Percentiles rank a stretch among this genome's conserved stretches.
Conservation (phyloP, 441 rosid genomes). For the Flueggea neowawraea region DNA sequence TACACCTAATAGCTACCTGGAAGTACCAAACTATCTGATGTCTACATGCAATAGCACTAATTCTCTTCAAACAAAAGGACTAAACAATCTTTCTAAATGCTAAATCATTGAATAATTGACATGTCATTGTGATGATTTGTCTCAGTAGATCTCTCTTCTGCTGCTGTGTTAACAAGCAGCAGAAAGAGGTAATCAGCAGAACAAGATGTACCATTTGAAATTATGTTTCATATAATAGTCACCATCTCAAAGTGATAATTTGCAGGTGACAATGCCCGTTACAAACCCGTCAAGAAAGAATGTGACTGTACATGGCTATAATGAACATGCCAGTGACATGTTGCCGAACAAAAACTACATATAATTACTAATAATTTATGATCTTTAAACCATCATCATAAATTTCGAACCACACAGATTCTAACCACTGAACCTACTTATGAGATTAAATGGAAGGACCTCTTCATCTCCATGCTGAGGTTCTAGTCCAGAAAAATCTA, state of each 20-base stretch:
- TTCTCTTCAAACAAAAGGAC: too few relatives aligned
- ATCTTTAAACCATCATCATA: constrained; percentile 8
- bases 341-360: too few relatives aligned
- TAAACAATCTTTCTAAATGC: too few relatives aligned
- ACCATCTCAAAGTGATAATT: background rate
- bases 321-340: background rate
- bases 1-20: too few relatives aligned
- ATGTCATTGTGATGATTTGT: too few relatives aligned
- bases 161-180: too few relatives aligned
- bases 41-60: too few relatives aligned
- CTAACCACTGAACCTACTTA: constrained; percentile 29
- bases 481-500: constrained; percentile 84
- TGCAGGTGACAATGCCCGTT: background rate
- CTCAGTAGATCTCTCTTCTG: too few relatives aligned
- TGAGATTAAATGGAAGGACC: constrained; percentile 50
- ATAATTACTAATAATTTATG: background rate
- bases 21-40: too few relatives aligned
- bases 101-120: too few relatives aligned
- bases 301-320: too few relatives aligned
- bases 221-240: background rate
- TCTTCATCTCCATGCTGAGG: constrained; percentile 96
- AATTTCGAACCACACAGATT: constrained; percentile 18
- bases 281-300: background rate
- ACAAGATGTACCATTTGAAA: background rate
- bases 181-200: too few relatives aligned